Evolutionary conservation across 257 asterid species (phyloP).

Genomic region (Capsicum rhomboideum): DNA sequence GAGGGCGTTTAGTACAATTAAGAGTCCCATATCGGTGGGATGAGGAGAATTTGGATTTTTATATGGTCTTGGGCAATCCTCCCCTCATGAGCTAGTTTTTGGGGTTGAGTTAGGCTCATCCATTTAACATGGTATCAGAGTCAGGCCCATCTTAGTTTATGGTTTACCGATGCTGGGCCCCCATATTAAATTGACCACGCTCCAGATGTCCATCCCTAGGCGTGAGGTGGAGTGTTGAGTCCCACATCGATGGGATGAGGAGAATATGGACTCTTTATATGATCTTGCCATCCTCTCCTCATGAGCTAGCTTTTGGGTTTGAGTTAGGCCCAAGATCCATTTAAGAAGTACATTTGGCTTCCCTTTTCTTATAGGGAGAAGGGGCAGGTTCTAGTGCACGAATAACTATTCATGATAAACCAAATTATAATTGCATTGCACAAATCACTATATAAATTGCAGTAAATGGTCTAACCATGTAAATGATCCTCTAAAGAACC

Average conservation of each 20-base stretch:
- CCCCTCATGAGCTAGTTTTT: no score
- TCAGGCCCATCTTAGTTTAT: no score
- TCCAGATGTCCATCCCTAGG: no score
- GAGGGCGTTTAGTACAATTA: not conserved
- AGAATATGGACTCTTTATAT: not conserved
- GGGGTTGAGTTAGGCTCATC: no score
- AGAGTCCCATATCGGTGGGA: no score
- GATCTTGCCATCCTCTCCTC: not conserved
- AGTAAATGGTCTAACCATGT: slow-evolving; percentile 59
- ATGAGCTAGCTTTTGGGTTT: not conserved
- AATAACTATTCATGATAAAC: not conserved
- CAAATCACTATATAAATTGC: not conserved
- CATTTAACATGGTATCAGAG: no score
- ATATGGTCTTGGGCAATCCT: no score
- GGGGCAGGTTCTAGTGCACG: not conserved
- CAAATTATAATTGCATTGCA: not conserved
- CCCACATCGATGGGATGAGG: not conserved
- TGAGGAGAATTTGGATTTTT: no score
- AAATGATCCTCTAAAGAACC: slow-evolving; percentile 98
- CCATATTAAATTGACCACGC: no score
- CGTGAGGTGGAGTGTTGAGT: not conserved
- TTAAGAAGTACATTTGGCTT: not conserved
- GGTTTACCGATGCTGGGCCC: no score
- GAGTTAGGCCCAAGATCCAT: not conserved
- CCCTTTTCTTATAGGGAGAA: not conserved